These are phyloP conservation scores for Neurospora sublineolata DNA, from an alignment of 495 filamentous ascomycete genomes.

Conservation along the genomic window DNA sequence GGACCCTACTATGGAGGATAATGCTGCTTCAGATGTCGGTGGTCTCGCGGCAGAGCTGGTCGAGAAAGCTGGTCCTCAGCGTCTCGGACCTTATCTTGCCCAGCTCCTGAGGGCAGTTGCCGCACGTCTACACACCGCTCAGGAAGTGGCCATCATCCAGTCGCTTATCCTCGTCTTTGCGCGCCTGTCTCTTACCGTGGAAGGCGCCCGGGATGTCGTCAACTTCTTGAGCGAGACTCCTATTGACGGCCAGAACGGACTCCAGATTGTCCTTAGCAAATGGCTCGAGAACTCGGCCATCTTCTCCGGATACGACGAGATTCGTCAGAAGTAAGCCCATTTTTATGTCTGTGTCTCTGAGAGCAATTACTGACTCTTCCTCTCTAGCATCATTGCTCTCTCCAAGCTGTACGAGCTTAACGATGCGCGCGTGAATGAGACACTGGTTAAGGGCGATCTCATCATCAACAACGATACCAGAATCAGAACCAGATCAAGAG, in stretches of 20 bases:
- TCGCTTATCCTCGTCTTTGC: slow-evolving; percentile 93
- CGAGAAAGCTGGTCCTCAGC: slow-evolving; percentile 81
- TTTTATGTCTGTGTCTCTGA: not conserved
- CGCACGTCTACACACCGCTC: slow-evolving; percentile 66
- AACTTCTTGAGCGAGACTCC: slow-evolving; percentile 79
- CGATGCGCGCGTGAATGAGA: slow-evolving; percentile 67
- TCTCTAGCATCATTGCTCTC: slow-evolving; percentile 67
- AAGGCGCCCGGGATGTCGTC: slow-evolving; percentile 74
- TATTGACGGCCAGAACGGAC: slow-evolving; percentile 60
- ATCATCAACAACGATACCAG: slow-evolving; percentile 69
- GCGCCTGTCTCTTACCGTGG: slow-evolving; percentile 57
- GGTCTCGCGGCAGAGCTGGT: slow-evolving; percentile 90
- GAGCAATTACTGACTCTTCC: slow-evolving; percentile 22
- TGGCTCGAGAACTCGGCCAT: slow-evolving; percentile 95
- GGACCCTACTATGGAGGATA: slow-evolving; percentile 69
- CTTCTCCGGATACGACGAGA: slow-evolving; percentile 94
- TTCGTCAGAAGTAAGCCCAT: slow-evolving; percentile 72
- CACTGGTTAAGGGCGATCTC: slow-evolving; percentile 81
- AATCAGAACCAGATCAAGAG: slow-evolving; percentile 85
- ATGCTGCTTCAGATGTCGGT: slow-evolving; percentile 89
- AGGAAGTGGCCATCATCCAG: slow-evolving; percentile 73
- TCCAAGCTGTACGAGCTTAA: slow-evolving; percentile 79
- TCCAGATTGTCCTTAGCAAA: slow-evolving; percentile 80
- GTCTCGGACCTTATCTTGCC: slow-evolving; percentile 76
- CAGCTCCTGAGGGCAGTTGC: slow-evolving; percentile 89